Evolutionary conservation across 2,329 filamentous ascomycete genomes (phyloP), one percentile per base, ranked within the genome.

Genomic region (Macrophomina phaseolina): DNA sequence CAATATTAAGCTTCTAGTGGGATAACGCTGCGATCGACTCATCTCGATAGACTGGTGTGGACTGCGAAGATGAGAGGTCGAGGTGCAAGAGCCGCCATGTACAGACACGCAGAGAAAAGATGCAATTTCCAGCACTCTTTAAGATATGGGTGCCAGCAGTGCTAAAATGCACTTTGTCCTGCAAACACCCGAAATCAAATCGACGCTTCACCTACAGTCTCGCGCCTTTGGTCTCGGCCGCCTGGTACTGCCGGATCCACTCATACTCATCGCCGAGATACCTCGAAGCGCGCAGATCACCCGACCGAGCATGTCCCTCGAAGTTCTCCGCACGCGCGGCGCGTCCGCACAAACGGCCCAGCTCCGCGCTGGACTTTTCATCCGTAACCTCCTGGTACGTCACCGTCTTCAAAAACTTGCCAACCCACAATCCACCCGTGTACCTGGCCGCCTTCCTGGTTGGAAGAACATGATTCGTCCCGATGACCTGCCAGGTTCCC

Each of bases 381-480:
- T 74, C 74, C 1, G 71, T 74, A 0, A 86, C 83, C 67, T 85
- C 83, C 69, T 86, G 84, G 69, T 86, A 86, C 0, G 84, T 86
- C n/a, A 80, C 76, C 0, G 83, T 86, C 40, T 80, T 78, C 16
- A 86, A 74, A 68, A 79, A 86, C 71, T 86, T 86, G n/a, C 84
- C 83, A 2, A 86, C 84, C 84, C 84, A 86, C 3, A 86, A 75
- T 1, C 84, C 84, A 2, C 84, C 84, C 0, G 84, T 86, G 69
- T 83, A 86, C 2, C 81, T 73, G 0, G 81, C 80, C 0, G 83
- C 83, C 23, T 79, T 78, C 1, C 79, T 75, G 0, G 84, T 86
- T 0, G 84, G 84, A 0, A 86, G 76, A 2, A 86, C 84, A 69
- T 86, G 84, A 70, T 86, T 86, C 2, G 84, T 86, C 1, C 84